Base-by-base conservation (phyloP, 1,139 yeast species). In the Blastobotrys aristatus region DNA sequence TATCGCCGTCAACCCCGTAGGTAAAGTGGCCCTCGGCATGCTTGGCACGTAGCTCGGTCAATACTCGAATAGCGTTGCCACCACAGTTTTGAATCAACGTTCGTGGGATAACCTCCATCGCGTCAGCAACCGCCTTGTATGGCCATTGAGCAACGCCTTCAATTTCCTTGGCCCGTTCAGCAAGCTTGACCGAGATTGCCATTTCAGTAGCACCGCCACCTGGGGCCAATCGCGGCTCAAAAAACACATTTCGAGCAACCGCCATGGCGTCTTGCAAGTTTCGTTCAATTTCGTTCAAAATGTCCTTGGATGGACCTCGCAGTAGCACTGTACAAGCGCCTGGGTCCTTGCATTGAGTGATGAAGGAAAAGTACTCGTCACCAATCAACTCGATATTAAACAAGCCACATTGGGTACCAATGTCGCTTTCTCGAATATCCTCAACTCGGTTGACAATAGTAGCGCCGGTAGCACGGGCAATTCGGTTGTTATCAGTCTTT, bases 141-240 rank as follows among this genome's bases (percentile, higher is more conserved):
- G 98, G 98, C 95, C 96, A 90, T 70, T 94, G 98, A 49, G 88
- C 90, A 50, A 92, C 84, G 50, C 98, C 98, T 68, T 89, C 97
- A 57, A 94, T 81, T 46, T 81, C 76, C 70, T 90, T 90, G 43
- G 97, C 97, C 71, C 80, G 84, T 66, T 92, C 97, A 11, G 96
- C 78, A 53, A 92, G 76, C 57, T 77, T 80, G 27, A 92, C 97
- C 56, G 94, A 77, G 44, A 94, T 90, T 1, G 98, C 98, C 97
- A 94, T 92, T 70, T 92, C 99, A 20, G 97, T 92, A 44, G 99
- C 98, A 62, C 99, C 98, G 50, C 98, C 99, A 58, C 99, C 99
- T 44, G 99, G 99, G 2, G 96, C 77, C 63, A 92, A 76, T 35
- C 94, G 81, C 44, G 99, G 98, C 66, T 92, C 95, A 60, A 92